Evolutionary conservation across 2,329 filamentous ascomycete species (phyloP).

Genomic region (Botrytis squamosa): DNA sequence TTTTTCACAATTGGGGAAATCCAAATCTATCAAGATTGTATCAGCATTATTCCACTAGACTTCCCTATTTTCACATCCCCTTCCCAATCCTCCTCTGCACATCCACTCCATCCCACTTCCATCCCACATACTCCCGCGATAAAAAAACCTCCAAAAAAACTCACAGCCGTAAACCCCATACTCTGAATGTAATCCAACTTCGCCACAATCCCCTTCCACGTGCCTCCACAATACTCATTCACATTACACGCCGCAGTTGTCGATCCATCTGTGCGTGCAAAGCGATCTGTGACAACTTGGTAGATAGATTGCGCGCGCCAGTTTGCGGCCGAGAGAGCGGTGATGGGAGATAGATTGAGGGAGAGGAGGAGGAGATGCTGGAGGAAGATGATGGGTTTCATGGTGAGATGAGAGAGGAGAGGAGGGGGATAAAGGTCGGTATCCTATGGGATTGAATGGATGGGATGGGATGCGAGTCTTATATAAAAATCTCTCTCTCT

Average conservation of each 20-base stretch:
- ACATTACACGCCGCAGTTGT: slow-evolving; percentile 33
- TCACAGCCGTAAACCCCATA: slow-evolving; percentile 41
- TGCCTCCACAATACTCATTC: slow-evolving; percentile 48
- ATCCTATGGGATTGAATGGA: not conserved
- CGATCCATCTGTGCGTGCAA: slow-evolving; percentile 41
- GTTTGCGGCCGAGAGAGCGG: slow-evolving; percentile 30
- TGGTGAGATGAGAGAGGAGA: not conserved
- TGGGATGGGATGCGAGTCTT: not conserved
- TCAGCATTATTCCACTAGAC: not conserved
- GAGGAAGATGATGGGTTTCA: not conserved
- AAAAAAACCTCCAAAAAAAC: too few relatives aligned
- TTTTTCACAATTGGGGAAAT: slow-evolving; percentile 47
- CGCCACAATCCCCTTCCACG: slow-evolving; percentile 44
- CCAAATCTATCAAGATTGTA: slow-evolving; percentile 39
- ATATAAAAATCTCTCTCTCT: not conserved
- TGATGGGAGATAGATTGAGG: not conserved
- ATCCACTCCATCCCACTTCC: not conserved
- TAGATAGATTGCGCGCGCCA: slow-evolving; percentile 48
- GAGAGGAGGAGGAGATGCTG: not conserved
- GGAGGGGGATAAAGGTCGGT: not conserved
- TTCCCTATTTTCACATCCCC: not conserved
- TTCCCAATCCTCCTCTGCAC: not conserved
- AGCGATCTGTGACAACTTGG: slow-evolving; percentile 45
- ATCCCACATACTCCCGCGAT: too few relatives aligned
- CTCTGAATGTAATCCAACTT: slow-evolving; percentile 46